These are phyloP conservation scores for Pestalotiopsis sp. DNA, from an alignment of 2,329 filamentous ascomycete genomes.

Conservation along the genomic window DNA sequence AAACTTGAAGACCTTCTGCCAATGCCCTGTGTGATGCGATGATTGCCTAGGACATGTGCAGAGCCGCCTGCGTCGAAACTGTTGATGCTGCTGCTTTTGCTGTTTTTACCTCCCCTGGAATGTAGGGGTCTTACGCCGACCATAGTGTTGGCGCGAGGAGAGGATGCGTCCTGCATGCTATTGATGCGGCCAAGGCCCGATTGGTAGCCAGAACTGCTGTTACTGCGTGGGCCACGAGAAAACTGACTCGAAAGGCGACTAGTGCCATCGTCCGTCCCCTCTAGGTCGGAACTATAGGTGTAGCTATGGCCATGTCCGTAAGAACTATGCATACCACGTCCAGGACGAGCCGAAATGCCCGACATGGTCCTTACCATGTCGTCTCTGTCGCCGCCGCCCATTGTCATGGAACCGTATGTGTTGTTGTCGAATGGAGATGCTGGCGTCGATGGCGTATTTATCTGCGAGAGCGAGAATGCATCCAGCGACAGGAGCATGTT, in stretches of 20 bases:
- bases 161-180: slow-evolving; percentile 56
- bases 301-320: slow-evolving; percentile 43
- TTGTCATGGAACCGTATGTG: slow-evolving; percentile 27
- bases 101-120: slow-evolving; percentile 63
- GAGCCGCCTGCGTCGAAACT: slow-evolving; percentile 66
- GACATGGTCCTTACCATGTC: slow-evolving; percentile 31
- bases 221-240: slow-evolving; percentile 70
- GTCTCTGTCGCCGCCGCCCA: slow-evolving; percentile 19
- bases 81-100: slow-evolving; percentile 71
- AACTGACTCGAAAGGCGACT: slow-evolving; percentile 54
- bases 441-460: slow-evolving; percentile 32
- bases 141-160: slow-evolving; percentile 40
- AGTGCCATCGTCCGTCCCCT: slow-evolving; percentile 53
- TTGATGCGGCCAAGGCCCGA: slow-evolving; percentile 62
- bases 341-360: slow-evolving; percentile 23
- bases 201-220: slow-evolving; percentile 77
- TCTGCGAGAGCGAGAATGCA: slow-evolving; percentile 67
- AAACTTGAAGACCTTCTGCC: slow-evolving; percentile 71
- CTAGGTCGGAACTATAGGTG: slow-evolving; percentile 65
- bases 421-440: slow-evolving; percentile 38
- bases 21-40: slow-evolving; percentile 58
- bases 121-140: slow-evolving; percentile 42
- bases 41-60: slow-evolving; percentile 57
- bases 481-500: slow-evolving; percentile 95
- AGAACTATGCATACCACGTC: slow-evolving; percentile 18